A percentile compares a stretch with the other conserved stretches of the same genome.
Conservation (phyloP, 768 basidiomycete species). For the Mycena polygramma region DNA sequence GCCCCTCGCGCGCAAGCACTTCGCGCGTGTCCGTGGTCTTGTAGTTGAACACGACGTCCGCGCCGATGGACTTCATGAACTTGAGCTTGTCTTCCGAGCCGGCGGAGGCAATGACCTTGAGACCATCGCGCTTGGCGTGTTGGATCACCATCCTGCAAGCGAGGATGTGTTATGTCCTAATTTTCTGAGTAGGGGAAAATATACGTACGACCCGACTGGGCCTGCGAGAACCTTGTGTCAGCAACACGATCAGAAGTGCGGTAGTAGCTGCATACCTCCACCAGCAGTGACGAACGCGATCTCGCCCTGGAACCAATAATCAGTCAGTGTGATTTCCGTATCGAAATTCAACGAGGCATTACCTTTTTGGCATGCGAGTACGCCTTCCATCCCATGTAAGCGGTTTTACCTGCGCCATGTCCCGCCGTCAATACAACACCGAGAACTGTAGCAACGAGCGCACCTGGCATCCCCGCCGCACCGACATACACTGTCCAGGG, state of each 20-base stretch:
- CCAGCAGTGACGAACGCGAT: conserved; percentile 18
- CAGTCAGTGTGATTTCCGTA: no score
- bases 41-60: conserved; percentile 7
- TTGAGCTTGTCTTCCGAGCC: conserved; percentile 7
- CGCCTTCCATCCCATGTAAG: conserved; percentile 48
- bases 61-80: conserved; percentile 8
- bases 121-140: conserved; percentile 2
- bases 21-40: conserved; percentile 12
- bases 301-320: conserved; percentile 1
- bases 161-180: no score
- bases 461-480: conserved; percentile 49
- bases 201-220: conserved; percentile 24
- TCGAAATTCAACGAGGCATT: background rate
- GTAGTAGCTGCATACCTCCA: background rate
- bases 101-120: conserved; percentile 10
- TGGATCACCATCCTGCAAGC: conserved; percentile 15
- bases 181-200: no score
- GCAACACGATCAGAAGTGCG: background rate
- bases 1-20: conserved; percentile 8
- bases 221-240: background rate
- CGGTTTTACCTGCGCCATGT: conserved; percentile 45
- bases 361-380: conserved; percentile 49
- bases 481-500: conserved; percentile 59
- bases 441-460: conserved; percentile 2
- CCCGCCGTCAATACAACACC: conserved; percentile 23